phyloP scores from a whole-genome alignment of 176 grass and related monocot genomes.

The Thalia dealbata region DNA sequence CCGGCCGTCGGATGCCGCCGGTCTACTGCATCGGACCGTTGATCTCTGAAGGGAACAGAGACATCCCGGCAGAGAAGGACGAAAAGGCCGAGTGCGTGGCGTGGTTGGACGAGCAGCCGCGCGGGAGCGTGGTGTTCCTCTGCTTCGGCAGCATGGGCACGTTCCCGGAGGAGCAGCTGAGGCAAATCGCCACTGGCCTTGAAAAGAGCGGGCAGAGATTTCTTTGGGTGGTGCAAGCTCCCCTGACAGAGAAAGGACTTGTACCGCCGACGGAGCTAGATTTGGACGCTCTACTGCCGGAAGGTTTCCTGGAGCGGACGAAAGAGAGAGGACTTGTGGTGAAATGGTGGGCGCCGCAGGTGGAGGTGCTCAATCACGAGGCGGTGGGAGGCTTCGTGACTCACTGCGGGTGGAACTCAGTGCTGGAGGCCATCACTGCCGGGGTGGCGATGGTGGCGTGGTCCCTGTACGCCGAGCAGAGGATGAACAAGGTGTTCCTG shows the following conservation, averaged over 20 bases:
- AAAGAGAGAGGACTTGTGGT: slow-evolving; percentile 24
- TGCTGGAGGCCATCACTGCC: slow-evolving; percentile 23
- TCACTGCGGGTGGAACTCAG: slow-evolving; percentile 54
- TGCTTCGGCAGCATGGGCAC: neutral
- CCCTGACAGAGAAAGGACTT: neutral
- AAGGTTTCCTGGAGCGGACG: slow-evolving; percentile 21
- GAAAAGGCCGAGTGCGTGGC: slow-evolving; percentile 10
- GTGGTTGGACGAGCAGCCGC: slow-evolving; percentile 13
- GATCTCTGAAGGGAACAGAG: neutral
- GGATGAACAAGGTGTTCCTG: too few relatives aligned
- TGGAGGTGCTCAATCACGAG: slow-evolving; percentile 17
- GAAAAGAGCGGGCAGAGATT: neutral
- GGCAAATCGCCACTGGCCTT: slow-evolving; percentile 17
- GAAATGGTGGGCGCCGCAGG: slow-evolving; percentile 46
- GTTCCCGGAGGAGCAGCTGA: slow-evolving; percentile 18
- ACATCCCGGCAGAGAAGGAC: neutral
- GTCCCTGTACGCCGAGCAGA: neutral
- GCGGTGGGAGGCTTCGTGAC: slow-evolving; percentile 38
- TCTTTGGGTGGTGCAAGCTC: neutral
- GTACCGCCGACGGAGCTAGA: neutral
- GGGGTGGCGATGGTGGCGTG: slow-evolving; percentile 22
- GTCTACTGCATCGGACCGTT: slow-evolving; percentile 27
- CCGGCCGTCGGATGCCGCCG: slow-evolving; percentile 11
- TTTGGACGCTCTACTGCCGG: slow-evolving; percentile 1
- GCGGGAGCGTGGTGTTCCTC: slow-evolving; percentile 20